Conservation (phyloP, 1,284 basidiomycete species). For the Malassezia brasiliensis region DNA sequence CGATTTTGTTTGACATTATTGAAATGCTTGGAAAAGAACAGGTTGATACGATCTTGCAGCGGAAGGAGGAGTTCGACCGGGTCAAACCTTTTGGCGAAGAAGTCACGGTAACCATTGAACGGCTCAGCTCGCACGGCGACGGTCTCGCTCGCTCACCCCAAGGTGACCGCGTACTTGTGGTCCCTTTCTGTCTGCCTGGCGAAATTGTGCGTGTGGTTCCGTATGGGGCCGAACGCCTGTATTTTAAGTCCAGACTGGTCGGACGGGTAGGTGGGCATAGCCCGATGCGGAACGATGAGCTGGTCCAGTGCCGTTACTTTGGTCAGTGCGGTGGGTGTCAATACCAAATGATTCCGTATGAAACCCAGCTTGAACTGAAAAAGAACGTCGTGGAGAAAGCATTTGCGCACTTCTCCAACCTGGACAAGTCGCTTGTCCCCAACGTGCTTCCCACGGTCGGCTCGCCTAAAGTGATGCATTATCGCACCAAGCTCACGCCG, state of each 20-base stretch:
- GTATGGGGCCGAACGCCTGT: conserved; percentile 31
- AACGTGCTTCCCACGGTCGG: conserved; percentile 65
- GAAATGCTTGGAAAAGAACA: conserved; percentile 30
- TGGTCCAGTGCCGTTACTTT: conserved; percentile 45
- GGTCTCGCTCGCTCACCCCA: conserved; percentile 34
- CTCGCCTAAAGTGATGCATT: conserved; percentile 78
- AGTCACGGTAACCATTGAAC: conserved; percentile 27
- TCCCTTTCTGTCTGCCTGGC: conserved; percentile 36
- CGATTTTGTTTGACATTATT: conserved; percentile 41
- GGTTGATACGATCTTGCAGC: conserved; percentile 28
- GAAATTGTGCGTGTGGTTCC: conserved; percentile 33
- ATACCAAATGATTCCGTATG: conserved; percentile 61
- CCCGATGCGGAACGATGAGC: conserved; percentile 18
- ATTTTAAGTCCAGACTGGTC: conserved; percentile 32
- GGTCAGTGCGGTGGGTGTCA: conserved; percentile 44
- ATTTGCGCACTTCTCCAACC: conserved; percentile 54
- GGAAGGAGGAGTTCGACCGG: conserved; percentile 27
- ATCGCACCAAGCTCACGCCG: conserved; percentile 93
- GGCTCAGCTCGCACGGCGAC: conserved; percentile 43
- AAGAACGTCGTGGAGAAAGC: conserved; percentile 71
- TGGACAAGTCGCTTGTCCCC: conserved; percentile 59
- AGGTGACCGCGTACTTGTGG: conserved; percentile 37
- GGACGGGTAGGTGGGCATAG: conserved; percentile 20
- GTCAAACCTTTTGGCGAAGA: conserved; percentile 28
- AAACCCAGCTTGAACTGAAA: conserved; percentile 75